Percentiles rank a stretch among this genome's conserved stretches.
phyloP scores from a whole-genome alignment of 345 rosid species.

The Arabidopsis suecica region DNA sequence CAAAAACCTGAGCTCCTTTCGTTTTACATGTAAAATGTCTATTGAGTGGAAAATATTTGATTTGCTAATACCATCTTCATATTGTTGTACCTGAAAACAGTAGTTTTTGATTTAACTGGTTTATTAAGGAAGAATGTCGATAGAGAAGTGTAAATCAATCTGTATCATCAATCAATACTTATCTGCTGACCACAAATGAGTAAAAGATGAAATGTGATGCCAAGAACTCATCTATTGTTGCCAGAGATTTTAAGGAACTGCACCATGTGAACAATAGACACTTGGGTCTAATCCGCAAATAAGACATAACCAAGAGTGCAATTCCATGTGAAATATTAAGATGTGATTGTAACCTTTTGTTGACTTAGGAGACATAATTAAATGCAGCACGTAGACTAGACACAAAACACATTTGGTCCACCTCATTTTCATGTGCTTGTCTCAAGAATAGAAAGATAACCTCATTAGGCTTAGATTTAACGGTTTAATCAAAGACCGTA shows the following conservation, averaged over 20 bases:
- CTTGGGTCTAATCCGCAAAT: slow-evolving; percentile 24
- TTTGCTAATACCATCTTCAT: slow-evolving; percentile 29
- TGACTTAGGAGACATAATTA: slow-evolving; percentile 36
- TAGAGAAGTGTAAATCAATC: slow-evolving; percentile 2
- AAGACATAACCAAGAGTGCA: slow-evolving; percentile 35
- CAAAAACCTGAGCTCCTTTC: background rate
- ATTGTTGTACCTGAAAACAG: background rate
- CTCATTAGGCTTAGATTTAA: slow-evolving; percentile 29
- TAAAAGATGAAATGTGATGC: slow-evolving; percentile 28
- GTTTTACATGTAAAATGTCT: slow-evolving; percentile 34
- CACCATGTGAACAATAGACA: slow-evolving; percentile 38
- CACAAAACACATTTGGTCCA: slow-evolving; percentile 28
- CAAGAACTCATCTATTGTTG: slow-evolving; percentile 19
- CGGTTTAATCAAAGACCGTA: slow-evolving; percentile 38
- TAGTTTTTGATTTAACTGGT: background rate
- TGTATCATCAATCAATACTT: background rate
- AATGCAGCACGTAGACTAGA: slow-evolving; percentile 30
- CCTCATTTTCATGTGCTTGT: slow-evolving; percentile 18
- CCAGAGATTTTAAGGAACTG: background rate
- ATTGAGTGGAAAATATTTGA: slow-evolving; percentile 13
- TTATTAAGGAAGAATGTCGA: background rate
- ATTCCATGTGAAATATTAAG: slow-evolving; percentile 33
- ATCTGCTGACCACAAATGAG: slow-evolving; percentile 7
- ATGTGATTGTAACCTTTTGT: slow-evolving; percentile 27
- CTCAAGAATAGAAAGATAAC: slow-evolving; percentile 37